Percentiles rank a stretch among this genome's conserved stretches.
Conservation (phyloP, 352 stramenopile species). For the Phytophthora chlamydospora region DNA sequence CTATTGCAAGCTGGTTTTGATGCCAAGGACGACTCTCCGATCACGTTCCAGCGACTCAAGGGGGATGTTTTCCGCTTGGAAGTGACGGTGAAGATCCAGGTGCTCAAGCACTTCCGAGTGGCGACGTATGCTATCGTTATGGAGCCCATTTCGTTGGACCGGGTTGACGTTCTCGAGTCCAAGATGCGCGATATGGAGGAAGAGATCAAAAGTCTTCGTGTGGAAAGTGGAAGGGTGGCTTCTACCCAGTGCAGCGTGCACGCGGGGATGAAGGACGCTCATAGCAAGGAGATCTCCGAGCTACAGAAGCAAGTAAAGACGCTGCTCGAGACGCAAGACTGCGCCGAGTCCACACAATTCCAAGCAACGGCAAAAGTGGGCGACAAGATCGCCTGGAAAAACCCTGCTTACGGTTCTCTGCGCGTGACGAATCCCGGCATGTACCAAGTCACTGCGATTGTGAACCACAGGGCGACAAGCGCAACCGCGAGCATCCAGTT, state of each 20-base stretch:
- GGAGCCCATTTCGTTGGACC: slow-evolving; percentile 11
- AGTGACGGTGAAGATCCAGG: slow-evolving; percentile 13
- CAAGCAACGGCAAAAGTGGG: background rate
- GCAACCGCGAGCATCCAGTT: slow-evolving; percentile 7
- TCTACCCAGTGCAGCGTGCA: background rate
- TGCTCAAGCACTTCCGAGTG: background rate
- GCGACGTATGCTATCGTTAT: slow-evolving; percentile 15
- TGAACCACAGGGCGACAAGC: slow-evolving; percentile 2
- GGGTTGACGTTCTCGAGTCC: slow-evolving; percentile 21
- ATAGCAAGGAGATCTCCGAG: background rate
- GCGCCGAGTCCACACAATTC: background rate
- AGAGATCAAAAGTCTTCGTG: slow-evolving; percentile 9
- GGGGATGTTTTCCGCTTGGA: background rate
- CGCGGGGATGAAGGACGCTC: background rate
- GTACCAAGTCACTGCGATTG: slow-evolving; percentile 16
- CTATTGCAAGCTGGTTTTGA: slow-evolving; percentile 2
- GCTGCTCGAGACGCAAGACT: background rate
- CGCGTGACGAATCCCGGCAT: background rate
- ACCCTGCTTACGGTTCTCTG: background rate
- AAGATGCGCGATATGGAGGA: slow-evolving; percentile 19
- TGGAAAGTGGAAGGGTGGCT: background rate
- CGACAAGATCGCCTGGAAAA: slow-evolving; percentile 12
- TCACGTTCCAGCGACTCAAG: slow-evolving; percentile 8
- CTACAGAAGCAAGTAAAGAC: background rate
- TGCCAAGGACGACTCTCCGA: background rate